Conservation (phyloP, 306 rosid genomes). For the Lathyrus sativus region DNA sequence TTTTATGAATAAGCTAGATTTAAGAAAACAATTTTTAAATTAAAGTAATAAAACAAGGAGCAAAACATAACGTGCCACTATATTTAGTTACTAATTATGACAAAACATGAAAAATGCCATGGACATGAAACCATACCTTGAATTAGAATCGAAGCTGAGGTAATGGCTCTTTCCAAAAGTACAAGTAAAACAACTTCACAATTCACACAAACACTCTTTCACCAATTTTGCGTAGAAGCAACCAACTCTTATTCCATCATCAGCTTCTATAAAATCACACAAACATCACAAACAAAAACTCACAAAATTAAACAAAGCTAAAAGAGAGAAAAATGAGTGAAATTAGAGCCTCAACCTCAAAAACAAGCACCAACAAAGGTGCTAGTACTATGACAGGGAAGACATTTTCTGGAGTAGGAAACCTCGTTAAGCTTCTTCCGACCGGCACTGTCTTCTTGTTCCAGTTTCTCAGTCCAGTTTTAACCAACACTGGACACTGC, state of each 20-base stretch:
- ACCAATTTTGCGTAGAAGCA: conserved; percentile 48
- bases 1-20: too few relatives aligned
- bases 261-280: conserved; percentile 28
- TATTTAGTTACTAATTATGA: neutral
- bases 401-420: conserved; percentile 56
- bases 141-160: conserved; percentile 43
- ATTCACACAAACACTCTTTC: conserved; percentile 7
- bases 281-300: neutral
- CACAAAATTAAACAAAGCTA: conserved; percentile 11
- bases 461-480: conserved; percentile 70
- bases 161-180: conserved; percentile 17
- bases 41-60: neutral
- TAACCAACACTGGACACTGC: conserved; percentile 76
- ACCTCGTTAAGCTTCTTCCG: conserved; percentile 72
- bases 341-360: neutral
- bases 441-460: conserved; percentile 76
- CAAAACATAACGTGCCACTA: neutral
- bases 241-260: neutral
- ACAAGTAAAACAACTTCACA: conserved; percentile 33
- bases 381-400: neutral
- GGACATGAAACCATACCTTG: conserved; percentile 1
- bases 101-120: neutral
- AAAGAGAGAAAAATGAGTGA: neutral
- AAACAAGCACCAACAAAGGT: neutral
- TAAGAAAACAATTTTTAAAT: neutral